These are phyloP conservation scores for Symbiodinium pilosum DNA, from an alignment of 73 alveolate species.

Conservation along the genomic window DNA sequence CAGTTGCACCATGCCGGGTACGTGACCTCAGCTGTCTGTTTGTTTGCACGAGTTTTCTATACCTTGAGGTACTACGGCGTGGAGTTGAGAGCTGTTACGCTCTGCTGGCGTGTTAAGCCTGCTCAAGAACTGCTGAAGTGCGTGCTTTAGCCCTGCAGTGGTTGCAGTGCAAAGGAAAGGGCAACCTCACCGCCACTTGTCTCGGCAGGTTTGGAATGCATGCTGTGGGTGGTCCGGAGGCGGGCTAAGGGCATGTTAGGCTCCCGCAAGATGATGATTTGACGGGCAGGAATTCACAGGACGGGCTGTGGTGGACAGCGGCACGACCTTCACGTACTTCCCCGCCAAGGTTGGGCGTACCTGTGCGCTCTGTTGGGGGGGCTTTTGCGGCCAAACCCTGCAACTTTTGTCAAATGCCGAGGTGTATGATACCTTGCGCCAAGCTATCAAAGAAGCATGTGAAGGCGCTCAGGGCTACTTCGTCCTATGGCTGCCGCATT, in stretches of 20 bases:
- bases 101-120: neutral
- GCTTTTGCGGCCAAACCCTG: no score
- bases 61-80: neutral
- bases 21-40: neutral
- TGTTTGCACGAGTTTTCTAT: no score
- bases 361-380: no score
- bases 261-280: neutral
- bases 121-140: neutral
- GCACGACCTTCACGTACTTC: constrained; percentile 11
- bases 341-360: neutral
- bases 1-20: constrained; percentile 39
- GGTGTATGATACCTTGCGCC: neutral
- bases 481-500: no score
- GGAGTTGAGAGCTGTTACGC: neutral
- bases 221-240: neutral
- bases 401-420: neutral
- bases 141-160: no score
- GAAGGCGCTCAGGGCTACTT: neutral
- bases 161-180: no score
- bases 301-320: constrained; percentile 1
- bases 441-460: neutral
- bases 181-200: no score
- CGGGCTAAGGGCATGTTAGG: no score
- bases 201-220: neutral
- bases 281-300: neutral